Conservation (phyloP, 371 early-diverging fungal genomes). For the Batkoa obscura region DNA sequence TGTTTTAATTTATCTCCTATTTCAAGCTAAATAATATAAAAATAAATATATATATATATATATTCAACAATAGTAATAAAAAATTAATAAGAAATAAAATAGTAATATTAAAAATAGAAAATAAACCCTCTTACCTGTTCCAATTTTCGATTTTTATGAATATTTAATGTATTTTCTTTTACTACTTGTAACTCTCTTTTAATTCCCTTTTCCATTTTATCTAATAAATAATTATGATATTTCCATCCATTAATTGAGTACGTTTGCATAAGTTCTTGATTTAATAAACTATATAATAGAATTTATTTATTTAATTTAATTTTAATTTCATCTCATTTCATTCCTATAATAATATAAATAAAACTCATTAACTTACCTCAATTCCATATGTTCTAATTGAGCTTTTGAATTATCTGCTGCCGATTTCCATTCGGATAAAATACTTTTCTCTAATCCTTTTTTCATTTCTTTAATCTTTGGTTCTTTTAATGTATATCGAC, state of each 20-base stretch:
- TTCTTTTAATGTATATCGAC: background rate
- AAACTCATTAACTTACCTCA: background rate
- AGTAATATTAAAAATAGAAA: background rate
- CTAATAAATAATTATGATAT: background rate
- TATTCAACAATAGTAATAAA: background rate
- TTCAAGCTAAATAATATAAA: background rate
- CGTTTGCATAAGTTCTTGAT: background rate
- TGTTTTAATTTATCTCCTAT: background rate
- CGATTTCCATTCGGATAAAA: background rate
- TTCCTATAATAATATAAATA: background rate
- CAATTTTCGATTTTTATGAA: background rate
- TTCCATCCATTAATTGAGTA: background rate
- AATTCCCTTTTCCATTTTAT: background rate
- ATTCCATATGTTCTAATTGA: slow-evolving; percentile 1
- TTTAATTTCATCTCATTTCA: background rate
- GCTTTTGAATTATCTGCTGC: background rate
- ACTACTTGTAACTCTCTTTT: background rate
- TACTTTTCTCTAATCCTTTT: too few species aligned
- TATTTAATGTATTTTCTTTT: background rate
- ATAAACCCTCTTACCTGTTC: background rate
- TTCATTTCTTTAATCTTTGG: too few species aligned
- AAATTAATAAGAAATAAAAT: background rate
- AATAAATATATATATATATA: background rate
- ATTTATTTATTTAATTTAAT: background rate
- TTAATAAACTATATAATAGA: background rate